phyloP scores from a whole-genome alignment of 1,139 yeast species.

The Geotrichum bryndzae region DNA sequence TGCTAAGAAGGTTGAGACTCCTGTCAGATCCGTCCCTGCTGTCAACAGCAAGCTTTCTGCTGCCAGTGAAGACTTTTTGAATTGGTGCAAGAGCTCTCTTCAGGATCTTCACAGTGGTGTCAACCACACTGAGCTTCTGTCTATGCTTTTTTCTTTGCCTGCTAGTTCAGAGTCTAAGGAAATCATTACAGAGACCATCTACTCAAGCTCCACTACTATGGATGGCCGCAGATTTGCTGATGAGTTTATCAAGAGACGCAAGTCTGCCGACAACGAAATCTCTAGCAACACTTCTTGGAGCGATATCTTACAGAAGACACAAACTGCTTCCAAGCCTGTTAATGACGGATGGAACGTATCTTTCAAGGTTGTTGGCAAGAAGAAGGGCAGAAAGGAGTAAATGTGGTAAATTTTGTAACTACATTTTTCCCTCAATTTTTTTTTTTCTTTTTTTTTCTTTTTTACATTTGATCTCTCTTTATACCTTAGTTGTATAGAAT shows the following conservation, averaged over 20 bases:
- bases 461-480: neutral
- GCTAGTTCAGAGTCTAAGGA: conserved; percentile 65
- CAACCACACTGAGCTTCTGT: conserved; percentile 54
- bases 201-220: conserved; percentile 84
- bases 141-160: conserved; percentile 77
- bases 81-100: conserved; percentile 80
- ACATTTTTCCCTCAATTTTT: neutral
- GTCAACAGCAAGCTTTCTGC: conserved; percentile 29
- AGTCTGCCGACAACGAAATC: conserved; percentile 49
- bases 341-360: conserved; percentile 71
- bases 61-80: conserved; percentile 55
- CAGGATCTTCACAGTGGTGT: conserved; percentile 65
- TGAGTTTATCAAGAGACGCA: conserved; percentile 78
- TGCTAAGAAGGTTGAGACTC: conserved; percentile 30
- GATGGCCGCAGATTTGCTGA: conserved; percentile 92
- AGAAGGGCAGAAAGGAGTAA: conserved; percentile 36
- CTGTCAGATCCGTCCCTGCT: conserved; percentile 37
- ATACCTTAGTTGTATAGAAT: neutral
- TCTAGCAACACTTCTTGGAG: conserved; percentile 35
- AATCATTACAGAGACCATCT: conserved; percentile 87
- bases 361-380: conserved; percentile 64
- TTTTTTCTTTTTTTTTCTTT: conserved; percentile 3
- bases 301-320: conserved; percentile 57
- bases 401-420: neutral
- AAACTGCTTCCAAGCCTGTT: conserved; percentile 43